Evolutionary conservation across 176 grass and related monocot species (phyloP), one percentile per base, ranked within the genome.

Genomic region (Thinopyrum elongatum): DNA sequence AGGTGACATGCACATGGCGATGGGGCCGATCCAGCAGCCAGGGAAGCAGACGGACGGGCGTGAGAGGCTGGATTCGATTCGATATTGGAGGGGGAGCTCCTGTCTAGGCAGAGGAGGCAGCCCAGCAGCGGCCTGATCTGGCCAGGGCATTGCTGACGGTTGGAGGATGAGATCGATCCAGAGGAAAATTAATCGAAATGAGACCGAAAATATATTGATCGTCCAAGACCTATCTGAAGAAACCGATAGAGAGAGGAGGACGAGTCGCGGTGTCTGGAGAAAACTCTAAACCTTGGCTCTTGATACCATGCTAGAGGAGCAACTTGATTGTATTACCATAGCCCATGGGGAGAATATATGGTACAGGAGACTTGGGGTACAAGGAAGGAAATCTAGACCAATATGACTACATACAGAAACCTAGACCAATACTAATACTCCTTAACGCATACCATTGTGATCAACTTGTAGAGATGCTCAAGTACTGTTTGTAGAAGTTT

Each of bases 391-490:
- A 58, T 21, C 55, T 58, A 58, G 55, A 58, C 55, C 21, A 58
- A 58, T 55, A 55, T 58, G 55, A 58, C 7, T 22, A 58, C 55
- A 8, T 21, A 58, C 7, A 58, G 19, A 58, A 21, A 58, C 55
- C 55, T 58, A 58, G 21, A 22, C 7, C 21, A 58, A 58, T 57
- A 22, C 55, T 58, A 58, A 58, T 58, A 58, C 55, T 58, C 19
- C 55, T 58, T 58, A 31, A 11, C 10, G 36, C 9, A 4, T 33
- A 53, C 64, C n/a, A 29, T 75, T 51, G 51, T 35, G 42, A 57
- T 65, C 33, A 58, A 78, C 46, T 39, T 68, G 46, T 55, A 67
- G 30, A 65, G 39, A 21, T 77, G 60, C 41, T 85, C n/a, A 66
- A 28, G 46, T 78, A 57, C 33, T 61, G 22, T 70, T 69, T 69